Percentiles rank a stretch among this genome's conserved stretches.
These are phyloP conservation scores for Ustilago lituana DNA, from an alignment of 1,284 basidiomycete genomes.

Conservation along the genomic window DNA sequence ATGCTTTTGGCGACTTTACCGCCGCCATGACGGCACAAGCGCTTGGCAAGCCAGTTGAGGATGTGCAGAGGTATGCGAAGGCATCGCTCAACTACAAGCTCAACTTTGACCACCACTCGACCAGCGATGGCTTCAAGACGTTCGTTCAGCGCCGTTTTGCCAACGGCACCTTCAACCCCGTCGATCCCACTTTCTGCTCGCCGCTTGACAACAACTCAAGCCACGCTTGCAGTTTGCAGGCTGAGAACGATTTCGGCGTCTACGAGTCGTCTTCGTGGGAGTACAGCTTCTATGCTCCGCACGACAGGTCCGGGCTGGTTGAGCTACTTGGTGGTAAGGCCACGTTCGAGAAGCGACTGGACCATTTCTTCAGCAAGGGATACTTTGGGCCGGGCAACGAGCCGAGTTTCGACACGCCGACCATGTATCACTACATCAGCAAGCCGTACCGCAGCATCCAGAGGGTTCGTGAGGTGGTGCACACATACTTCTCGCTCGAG, in stretches of 20 bases:
- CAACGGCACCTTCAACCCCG: conserved; percentile 48
- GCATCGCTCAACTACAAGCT: conserved; percentile 54
- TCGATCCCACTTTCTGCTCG: conserved; percentile 53
- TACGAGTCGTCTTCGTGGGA: conserved; percentile 59
- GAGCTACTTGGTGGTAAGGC: conserved; percentile 45
- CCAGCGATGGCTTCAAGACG: conserved; percentile 43
- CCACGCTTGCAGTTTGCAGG: conserved; percentile 52
- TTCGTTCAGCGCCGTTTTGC: conserved; percentile 54
- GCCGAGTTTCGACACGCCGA: conserved; percentile 55
- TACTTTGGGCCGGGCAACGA: conserved; percentile 59
- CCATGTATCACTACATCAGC: conserved; percentile 49
- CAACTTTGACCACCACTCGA: conserved; percentile 45
- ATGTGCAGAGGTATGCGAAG: conserved; percentile 23
- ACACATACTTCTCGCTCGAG: conserved; percentile 49
- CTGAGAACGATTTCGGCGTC: conserved; percentile 51
- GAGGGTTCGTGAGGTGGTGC: conserved; percentile 45
- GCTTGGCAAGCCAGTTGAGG: conserved; percentile 31
- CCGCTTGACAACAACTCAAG: conserved; percentile 44
- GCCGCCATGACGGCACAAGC: conserved; percentile 48
- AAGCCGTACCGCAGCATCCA: conserved; percentile 41
- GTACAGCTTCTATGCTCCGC: conserved; percentile 57
- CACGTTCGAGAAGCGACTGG: conserved; percentile 51
- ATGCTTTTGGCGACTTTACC: conserved; percentile 71
- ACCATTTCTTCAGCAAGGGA: conserved; percentile 55
- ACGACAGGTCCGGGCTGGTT: conserved; percentile 56